Conservation (phyloP, 2,329 filamentous ascomycete genomes). For the Aspergillus aculeatus region DNA sequence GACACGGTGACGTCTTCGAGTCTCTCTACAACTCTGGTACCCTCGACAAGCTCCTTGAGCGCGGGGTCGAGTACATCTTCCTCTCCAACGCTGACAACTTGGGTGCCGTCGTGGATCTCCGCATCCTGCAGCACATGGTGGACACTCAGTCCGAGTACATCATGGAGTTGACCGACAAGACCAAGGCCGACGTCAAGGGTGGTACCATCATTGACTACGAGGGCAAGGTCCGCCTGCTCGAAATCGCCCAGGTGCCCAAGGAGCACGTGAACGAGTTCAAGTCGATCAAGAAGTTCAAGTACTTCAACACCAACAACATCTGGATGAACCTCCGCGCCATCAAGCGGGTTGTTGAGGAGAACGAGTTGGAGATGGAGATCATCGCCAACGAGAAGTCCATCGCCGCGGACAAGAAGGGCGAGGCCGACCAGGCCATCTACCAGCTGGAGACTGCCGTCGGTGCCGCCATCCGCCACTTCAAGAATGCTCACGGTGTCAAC, state of each 20-base stretch:
- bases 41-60: conserved; percentile 91
- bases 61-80: conserved; percentile 97
- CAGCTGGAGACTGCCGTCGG: conserved; percentile 98
- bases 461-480: conserved; percentile 97
- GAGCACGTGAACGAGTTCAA: conserved; percentile 99
- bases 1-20: conserved; percentile 99
- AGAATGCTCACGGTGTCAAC: conserved; percentile 98
- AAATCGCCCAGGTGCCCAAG: conserved; percentile 99
- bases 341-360: conserved; percentile 97
- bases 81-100: conserved; percentile 99
- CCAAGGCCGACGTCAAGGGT: conserved; percentile 99
- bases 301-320: conserved; percentile 99
- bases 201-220: conserved; percentile 99
- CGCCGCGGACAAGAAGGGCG: conserved; percentile 98
- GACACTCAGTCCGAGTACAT: conserved; percentile 97
- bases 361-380: conserved; percentile 98
- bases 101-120: conserved; percentile 94
- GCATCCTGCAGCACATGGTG: conserved; percentile 99
- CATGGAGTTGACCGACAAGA: conserved; percentile 99
- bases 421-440: conserved; percentile 94
- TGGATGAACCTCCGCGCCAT: conserved; percentile 98
- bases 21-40: conserved; percentile 99
- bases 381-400: conserved; percentile 99
- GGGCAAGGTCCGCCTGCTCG: conserved; percentile 90
- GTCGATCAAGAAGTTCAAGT: conserved; percentile 99